These are phyloP conservation scores for Saccharomycopsis hybrid DNA, from an alignment of 1,139 yeast genomes.

Conservation along the genomic window DNA sequence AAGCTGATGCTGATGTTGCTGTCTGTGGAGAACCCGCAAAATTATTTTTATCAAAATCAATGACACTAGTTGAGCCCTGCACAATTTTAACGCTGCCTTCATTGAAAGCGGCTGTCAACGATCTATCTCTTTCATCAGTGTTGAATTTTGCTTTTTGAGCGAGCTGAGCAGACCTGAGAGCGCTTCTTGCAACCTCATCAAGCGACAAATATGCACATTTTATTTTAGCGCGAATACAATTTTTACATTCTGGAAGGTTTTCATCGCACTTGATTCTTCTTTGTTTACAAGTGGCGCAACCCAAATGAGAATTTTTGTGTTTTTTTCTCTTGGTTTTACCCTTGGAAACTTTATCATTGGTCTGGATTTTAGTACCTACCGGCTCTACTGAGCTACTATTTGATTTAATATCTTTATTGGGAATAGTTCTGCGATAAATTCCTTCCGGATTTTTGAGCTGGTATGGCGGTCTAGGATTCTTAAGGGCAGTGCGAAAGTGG, in stretches of 20 bases:
- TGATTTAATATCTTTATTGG: too few relatives aligned
- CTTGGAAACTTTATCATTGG: background rate
- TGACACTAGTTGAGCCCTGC: too few relatives aligned
- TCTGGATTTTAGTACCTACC: too few relatives aligned
- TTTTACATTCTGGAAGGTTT: conserved; percentile 66
- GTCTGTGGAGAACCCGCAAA: too few relatives aligned
- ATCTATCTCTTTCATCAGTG: background rate
- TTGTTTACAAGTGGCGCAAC: conserved; percentile 83
- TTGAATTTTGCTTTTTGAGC: conserved; percentile 22
- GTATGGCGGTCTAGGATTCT: too few relatives aligned
- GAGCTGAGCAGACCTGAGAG: conserved; percentile 44
- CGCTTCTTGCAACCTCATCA: conserved; percentile 44
- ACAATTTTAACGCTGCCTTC: background rate
- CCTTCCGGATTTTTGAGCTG: too few relatives aligned
- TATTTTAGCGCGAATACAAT: conserved; percentile 71
- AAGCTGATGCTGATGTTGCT: too few relatives aligned
- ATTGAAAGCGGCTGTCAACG: background rate
- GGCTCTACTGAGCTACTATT: too few relatives aligned
- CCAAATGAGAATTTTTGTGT: conserved; percentile 81
- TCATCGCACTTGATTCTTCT: conserved; percentile 94
- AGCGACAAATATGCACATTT: conserved; percentile 56
- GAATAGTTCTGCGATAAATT: too few relatives aligned
- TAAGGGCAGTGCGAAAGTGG: too few relatives aligned
- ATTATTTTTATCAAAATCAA: too few relatives aligned
- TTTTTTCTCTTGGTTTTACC: conserved; percentile 53